These are phyloP conservation scores for Cordyceps javanica DNA, from an alignment of 2,329 filamentous ascomycete genomes.

Conservation along the genomic window DNA sequence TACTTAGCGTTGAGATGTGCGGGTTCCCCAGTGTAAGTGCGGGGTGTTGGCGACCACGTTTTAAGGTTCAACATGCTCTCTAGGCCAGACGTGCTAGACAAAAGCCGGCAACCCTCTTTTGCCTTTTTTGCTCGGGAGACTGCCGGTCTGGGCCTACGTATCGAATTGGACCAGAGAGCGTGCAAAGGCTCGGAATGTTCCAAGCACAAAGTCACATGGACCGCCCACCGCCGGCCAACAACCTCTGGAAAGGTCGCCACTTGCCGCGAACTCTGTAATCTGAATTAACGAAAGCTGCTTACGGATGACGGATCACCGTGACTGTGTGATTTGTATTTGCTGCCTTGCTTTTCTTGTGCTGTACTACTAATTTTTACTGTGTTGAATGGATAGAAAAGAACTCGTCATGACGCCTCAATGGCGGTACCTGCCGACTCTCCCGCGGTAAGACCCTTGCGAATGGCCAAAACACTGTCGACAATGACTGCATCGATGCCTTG, in stretches of 20 bases:
- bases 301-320: neutral
- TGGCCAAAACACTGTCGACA: constrained; percentile 88
- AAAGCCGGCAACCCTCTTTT: neutral
- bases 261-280: no score
- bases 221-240: no score
- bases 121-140: neutral
- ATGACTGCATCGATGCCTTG: constrained; percentile 98
- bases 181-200: neutral
- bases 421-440: constrained; percentile 16
- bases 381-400: neutral
- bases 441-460: constrained; percentile 75
- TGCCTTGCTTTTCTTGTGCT: neutral
- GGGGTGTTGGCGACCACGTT: no score
- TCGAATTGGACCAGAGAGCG: neutral
- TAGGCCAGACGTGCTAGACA: neutral
- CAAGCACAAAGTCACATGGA: neutral
- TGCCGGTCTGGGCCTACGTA: neutral
- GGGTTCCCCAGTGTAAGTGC: no score
- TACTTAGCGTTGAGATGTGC: no score
- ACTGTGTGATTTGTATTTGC: neutral
- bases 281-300: neutral
- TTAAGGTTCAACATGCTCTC: no score
- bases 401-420: neutral
- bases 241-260: no score
- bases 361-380: neutral